A percentile compares a stretch with the other conserved stretches of the same genome.
phyloP scores from a whole-genome alignment of 495 filamentous ascomycete species.

The Daldinia vernicosa region DNA sequence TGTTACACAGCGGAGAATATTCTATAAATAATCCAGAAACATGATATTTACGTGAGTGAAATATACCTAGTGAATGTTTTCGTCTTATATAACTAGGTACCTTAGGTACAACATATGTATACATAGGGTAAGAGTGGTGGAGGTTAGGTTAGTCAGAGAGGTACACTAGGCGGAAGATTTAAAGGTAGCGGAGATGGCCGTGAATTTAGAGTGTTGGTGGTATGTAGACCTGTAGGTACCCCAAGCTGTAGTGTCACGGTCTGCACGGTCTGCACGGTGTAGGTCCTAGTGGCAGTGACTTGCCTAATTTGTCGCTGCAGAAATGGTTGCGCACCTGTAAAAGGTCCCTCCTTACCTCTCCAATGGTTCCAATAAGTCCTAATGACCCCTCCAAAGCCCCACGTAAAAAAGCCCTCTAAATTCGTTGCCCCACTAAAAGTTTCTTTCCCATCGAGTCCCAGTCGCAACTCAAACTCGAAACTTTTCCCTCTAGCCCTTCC shows the following conservation, averaged over 20 bases:
- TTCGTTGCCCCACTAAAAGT: constrained; percentile 31
- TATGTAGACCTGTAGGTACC: too few relatives aligned
- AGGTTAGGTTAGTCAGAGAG: too few relatives aligned
- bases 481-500: constrained; percentile 31
- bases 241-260: constrained; percentile 1
- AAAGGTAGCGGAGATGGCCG: constrained; percentile 35
- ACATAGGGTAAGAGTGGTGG: too few relatives aligned
- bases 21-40: background rate
- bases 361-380: background rate
- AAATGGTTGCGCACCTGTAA: background rate
- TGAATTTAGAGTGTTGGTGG: constrained; percentile 17
- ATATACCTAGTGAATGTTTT: background rate
- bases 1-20: constrained; percentile 2
- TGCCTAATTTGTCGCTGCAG: constrained; percentile 31
- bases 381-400: constrained; percentile 25
- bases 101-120: background rate
- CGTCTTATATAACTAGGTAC: background rate
- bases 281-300: constrained; percentile 12
- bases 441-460: constrained; percentile 25
- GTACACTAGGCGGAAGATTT: background rate
- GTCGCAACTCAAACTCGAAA: constrained; percentile 23
- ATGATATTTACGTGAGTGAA: background rate
- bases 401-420: constrained; percentile 25
- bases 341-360: background rate
- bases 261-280: too few relatives aligned